Evolutionary conservation across 2,329 filamentous ascomycete species (phyloP), one percentile per base, ranked within the genome.

Genomic region (Penicillium sp.): DNA sequence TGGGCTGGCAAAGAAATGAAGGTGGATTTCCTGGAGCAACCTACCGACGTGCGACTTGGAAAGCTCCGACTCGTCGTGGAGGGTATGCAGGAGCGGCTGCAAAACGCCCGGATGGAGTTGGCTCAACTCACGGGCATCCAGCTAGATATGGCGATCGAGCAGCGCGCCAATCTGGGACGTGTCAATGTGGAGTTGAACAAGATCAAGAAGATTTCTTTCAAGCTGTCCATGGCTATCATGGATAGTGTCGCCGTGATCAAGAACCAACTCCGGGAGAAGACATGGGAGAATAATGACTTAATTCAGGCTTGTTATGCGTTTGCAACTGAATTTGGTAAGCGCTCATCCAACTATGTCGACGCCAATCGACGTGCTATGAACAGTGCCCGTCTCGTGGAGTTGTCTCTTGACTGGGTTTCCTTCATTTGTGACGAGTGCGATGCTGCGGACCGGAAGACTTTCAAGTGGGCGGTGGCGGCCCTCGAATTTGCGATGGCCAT

Each of bases 271-370:
- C 73, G 66, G 49, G 66, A 74, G 52, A 83, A 85, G 58, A 91
- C 89, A 9, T 85, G 94, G 64, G 89, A 95, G 65, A 96, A 94
- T 73, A 92, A 96, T 69, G 95, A 99, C 70, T 85, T 99, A 33
- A 95, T 99, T 63, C 95, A 99, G 75, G 96, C 92, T 5, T 99
- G 94, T 77, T 99, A 98, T 75, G 90, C 96, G 41, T 99, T 98
- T 70, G 95, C 95, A n/a, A 98, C 95, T 0, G 95, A 99, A 74
- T 99, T 99, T 66, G 95, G 95, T 46, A 94, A 97, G 74, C 89
- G 95, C 64, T 97, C 94, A 2, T 85, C 96, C 51, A 87, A 95
- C 19, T 96, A 96, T 79, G 95, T 99, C 87, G 95, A 99, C 77
- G 90, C 91, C 74, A 98, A 96, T 72, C 84, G 95, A 56, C 89